A percentile compares a stretch with the other conserved stretches of the same genome.
Conservation (phyloP, 345 rosid species). For the Leavenworthia alabamica region DNA sequence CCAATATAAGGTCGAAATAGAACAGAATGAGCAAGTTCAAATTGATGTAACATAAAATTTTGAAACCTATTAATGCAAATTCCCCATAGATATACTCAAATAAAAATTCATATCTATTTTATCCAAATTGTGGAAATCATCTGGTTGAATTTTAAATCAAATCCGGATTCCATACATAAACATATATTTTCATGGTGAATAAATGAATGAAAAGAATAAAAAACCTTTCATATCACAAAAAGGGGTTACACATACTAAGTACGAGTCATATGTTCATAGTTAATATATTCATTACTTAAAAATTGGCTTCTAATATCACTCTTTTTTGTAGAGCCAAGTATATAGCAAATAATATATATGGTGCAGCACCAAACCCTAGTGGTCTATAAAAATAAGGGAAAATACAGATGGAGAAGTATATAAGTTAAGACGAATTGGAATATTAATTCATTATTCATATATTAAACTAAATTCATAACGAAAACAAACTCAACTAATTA, state of each 20-base stretch:
- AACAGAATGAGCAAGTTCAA: no score
- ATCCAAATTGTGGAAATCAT: not conserved
- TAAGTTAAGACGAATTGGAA: slow-evolving; percentile 6
- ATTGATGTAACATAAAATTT: no score
- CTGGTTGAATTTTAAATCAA: not conserved
- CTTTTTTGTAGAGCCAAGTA: not conserved
- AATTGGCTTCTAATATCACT: not conserved
- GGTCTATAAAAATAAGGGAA: not conserved
- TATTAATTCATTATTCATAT: slow-evolving; percentile 22
- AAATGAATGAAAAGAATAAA: not conserved
- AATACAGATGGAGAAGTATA: not conserved
- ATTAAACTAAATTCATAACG: slow-evolving; percentile 7
- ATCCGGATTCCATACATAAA: not conserved
- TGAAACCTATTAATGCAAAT: no score
- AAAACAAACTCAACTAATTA: not conserved
- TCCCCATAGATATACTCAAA: no score
- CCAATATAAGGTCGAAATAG: no score
- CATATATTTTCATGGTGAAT: not conserved
- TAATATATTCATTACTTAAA: not conserved
- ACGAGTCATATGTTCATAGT: not conserved
- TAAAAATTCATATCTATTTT: not conserved
- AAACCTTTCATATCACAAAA: not conserved
- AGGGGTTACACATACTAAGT: not conserved
- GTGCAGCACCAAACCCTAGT: slow-evolving; percentile 2
- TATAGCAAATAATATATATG: not conserved